phyloP scores from a whole-genome alignment of 805 yeast genomes.

The Priceomyces carsonii region DNA sequence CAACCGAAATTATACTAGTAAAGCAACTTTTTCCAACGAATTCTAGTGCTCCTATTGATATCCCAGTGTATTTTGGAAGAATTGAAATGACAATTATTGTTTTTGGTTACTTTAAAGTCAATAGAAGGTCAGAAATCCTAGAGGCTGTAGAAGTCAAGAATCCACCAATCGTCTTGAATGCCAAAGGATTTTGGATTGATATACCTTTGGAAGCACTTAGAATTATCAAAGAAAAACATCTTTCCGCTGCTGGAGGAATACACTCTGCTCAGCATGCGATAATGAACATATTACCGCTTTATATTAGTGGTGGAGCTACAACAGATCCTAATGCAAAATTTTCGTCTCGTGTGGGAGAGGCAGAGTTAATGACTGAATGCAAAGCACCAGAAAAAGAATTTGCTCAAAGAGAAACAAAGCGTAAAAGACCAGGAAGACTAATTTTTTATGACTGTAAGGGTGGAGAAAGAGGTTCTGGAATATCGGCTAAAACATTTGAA shows the following conservation, averaged over 20 bases:
- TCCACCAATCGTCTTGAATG: slow-evolving; percentile 69
- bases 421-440: slow-evolving; percentile 85
- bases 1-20: slow-evolving; percentile 65
- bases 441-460: slow-evolving; percentile 84
- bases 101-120: slow-evolving; percentile 91
- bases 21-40: slow-evolving; percentile 50
- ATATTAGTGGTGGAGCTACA: slow-evolving; percentile 68
- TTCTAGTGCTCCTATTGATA: slow-evolving; percentile 22
- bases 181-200: slow-evolving; percentile 93
- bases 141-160: slow-evolving; percentile 92
- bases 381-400: slow-evolving; percentile 97
- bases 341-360: slow-evolving; percentile 30
- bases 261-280: slow-evolving; percentile 95
- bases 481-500: slow-evolving; percentile 77
- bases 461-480: slow-evolving; percentile 77
- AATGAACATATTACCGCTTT: slow-evolving; percentile 74
- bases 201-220: slow-evolving; percentile 68
- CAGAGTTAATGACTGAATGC: slow-evolving; percentile 87
- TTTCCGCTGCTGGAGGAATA: slow-evolving; percentile 86
- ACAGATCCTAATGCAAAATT: slow-evolving; percentile 33
- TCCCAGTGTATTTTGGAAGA: slow-evolving; percentile 75
- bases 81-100: slow-evolving; percentile 74
- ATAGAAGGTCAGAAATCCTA: slow-evolving; percentile 71
- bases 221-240: slow-evolving; percentile 51
- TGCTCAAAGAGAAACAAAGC: slow-evolving; percentile 65